phyloP scores from a whole-genome alignment of 768 basidiomycete genomes.

The Suillus bovinus region DNA sequence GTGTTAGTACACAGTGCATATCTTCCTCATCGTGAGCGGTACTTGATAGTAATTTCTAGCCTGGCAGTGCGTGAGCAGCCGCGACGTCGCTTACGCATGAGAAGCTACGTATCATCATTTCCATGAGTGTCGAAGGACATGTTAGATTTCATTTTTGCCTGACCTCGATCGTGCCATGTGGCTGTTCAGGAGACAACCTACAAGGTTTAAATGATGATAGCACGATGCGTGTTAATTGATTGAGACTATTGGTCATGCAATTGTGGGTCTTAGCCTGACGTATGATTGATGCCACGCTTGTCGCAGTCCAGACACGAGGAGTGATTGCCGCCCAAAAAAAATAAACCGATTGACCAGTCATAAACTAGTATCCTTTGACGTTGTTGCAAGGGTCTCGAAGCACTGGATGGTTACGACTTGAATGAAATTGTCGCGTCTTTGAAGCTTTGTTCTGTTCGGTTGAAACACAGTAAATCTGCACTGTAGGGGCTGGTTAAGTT shows the following conservation, averaged over 20 bases:
- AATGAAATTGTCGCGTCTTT: neutral
- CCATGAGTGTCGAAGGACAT: neutral
- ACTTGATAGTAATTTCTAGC: neutral
- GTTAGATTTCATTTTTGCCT: neutral
- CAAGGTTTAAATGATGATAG: neutral
- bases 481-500: neutral
- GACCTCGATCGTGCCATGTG: neutral
- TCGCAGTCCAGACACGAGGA: slow-evolving; percentile 1
- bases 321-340: slow-evolving; percentile 8
- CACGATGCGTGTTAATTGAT: neutral
- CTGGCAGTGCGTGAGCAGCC: neutral
- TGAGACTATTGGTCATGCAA: neutral
- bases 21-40: neutral
- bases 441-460: neutral
- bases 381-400: neutral
- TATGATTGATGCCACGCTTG: neutral
- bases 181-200: neutral
- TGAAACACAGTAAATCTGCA: neutral
- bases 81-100: neutral
- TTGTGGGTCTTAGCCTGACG: neutral
- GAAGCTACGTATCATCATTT: neutral
- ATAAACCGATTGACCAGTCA: neutral
- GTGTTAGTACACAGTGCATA: neutral
- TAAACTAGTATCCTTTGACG: neutral
- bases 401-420: neutral